Evolutionary conservation across 2,329 filamentous ascomycete species (phyloP).

Genomic region (Fonsecaea nubica): DNA sequence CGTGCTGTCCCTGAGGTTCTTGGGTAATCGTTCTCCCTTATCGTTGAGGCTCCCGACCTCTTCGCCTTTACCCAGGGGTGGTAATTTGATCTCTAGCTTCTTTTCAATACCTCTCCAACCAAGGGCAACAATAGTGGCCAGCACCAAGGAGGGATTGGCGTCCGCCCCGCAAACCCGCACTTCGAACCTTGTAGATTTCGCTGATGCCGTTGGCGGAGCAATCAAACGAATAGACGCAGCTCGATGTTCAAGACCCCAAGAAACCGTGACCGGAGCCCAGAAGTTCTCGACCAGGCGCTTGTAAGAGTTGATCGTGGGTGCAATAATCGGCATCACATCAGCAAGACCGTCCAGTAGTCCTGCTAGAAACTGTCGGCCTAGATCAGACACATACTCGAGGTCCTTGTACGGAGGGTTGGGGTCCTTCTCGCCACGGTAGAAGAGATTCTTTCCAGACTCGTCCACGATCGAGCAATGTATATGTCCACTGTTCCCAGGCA

Average conservation of each 20-base stretch:
- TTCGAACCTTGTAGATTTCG: slow-evolving; percentile 89
- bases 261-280: slow-evolving; percentile 97
- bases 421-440: slow-evolving; percentile 76
- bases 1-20: slow-evolving; percentile 83
- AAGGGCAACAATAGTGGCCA: slow-evolving; percentile 83
- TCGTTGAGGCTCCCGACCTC: slow-evolving; percentile 76
- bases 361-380: slow-evolving; percentile 91
- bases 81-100: slow-evolving; percentile 81
- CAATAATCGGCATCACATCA: slow-evolving; percentile 93
- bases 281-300: slow-evolving; percentile 98
- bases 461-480: slow-evolving; percentile 92
- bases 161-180: slow-evolving; percentile 94
- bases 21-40: slow-evolving; percentile 78
- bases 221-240: slow-evolving; percentile 91
- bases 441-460: slow-evolving; percentile 79
- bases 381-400: slow-evolving; percentile 78
- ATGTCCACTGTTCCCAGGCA: slow-evolving; percentile 94
- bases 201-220: slow-evolving; percentile 81
- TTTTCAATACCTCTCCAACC: slow-evolving; percentile 93
- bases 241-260: slow-evolving; percentile 94
- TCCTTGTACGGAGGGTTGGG: slow-evolving; percentile 75
- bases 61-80: slow-evolving; percentile 83
- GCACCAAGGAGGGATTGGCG: slow-evolving; percentile 84
- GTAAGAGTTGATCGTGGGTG: slow-evolving; percentile 96
- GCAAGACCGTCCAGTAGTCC: slow-evolving; percentile 87